These are phyloP conservation scores for Amphibolis antarctica DNA, from an alignment of 106 monocot species.

Conservation along the genomic window DNA sequence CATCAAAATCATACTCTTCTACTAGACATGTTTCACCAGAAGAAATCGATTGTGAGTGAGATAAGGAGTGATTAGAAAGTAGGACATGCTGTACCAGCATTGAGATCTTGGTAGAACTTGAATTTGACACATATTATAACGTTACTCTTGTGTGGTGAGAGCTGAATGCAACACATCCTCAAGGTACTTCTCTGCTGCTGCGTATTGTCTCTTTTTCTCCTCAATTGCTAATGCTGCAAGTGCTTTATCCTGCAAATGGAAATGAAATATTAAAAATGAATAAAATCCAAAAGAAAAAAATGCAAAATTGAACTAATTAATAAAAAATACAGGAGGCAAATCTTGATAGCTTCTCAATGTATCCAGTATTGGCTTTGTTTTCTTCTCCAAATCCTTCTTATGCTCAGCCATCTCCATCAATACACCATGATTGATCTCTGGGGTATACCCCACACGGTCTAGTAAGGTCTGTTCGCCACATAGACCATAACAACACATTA, in stretches of 20 bases:
- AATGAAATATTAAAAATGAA: conserved; percentile 3
- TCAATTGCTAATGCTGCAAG: conserved; percentile 97
- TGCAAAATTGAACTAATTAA: neutral
- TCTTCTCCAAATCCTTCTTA: conserved; percentile 83
- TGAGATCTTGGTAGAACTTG: neutral
- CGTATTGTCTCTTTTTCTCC: conserved; percentile 93
- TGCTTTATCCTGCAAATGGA: conserved; percentile 67
- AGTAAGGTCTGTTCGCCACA: conserved; percentile 44
- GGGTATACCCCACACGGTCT: conserved; percentile 71
- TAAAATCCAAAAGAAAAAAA: too few relatives aligned
- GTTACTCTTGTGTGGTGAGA: conserved; percentile 27
- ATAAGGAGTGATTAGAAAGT: too few relatives aligned
- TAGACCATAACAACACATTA: neutral
- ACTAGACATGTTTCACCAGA: too few relatives aligned
- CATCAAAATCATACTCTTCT: too few relatives aligned
- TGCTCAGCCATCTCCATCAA: conserved; percentile 97
- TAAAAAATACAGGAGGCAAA: conserved; percentile 65
- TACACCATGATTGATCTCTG: conserved; percentile 97
- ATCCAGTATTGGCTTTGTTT: conserved; percentile 88
- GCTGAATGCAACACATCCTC: conserved; percentile 81
- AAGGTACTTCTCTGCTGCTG: conserved; percentile 81
- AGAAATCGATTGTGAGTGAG: too few relatives aligned
- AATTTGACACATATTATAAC: neutral
- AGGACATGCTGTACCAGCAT: too few relatives aligned
- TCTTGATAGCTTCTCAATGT: conserved; percentile 96